phyloP scores from a whole-genome alignment of 2,329 filamentous ascomycete species.

The Zymoseptoria ardabiliae region DNA sequence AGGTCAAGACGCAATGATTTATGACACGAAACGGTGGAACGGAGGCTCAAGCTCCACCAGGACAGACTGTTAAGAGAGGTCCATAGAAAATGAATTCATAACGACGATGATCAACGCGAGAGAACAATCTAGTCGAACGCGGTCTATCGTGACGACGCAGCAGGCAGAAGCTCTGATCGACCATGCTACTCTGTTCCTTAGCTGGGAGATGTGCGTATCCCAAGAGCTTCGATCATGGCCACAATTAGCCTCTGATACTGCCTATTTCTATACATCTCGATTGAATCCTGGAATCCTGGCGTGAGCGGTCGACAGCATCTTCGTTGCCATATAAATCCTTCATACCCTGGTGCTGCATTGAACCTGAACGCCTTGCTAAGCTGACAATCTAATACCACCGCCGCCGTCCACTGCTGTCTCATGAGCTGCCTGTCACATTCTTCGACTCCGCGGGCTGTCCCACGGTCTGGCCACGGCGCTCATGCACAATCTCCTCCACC shows the following conservation, averaged over 20 bases:
- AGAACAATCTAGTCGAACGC: not conserved
- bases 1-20: constrained; percentile 62
- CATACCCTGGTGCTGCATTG: not conserved
- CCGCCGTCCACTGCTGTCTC: not conserved
- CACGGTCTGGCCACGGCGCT: not conserved
- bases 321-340: not conserved
- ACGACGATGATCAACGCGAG: not conserved
- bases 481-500: not conserved
- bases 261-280: not conserved
- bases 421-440: not conserved
- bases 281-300: not conserved
- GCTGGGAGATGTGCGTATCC: not conserved
- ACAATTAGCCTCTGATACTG: too few relatives aligned
- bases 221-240: not conserved
- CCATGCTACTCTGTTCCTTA: not conserved
- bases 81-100: not conserved
- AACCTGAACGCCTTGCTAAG: not conserved
- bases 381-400: not conserved
- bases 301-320: not conserved
- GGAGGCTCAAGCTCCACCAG: not conserved
- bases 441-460: not conserved
- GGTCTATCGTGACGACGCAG: not conserved
- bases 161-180: not conserved
- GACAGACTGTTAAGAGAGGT: not conserved
- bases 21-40: not conserved